A percentile compares a stretch with the other conserved stretches of the same genome.
These are phyloP conservation scores for Neofusicoccum umdonicola DNA, from an alignment of 2,329 filamentous ascomycete genomes.

Conservation along the genomic window DNA sequence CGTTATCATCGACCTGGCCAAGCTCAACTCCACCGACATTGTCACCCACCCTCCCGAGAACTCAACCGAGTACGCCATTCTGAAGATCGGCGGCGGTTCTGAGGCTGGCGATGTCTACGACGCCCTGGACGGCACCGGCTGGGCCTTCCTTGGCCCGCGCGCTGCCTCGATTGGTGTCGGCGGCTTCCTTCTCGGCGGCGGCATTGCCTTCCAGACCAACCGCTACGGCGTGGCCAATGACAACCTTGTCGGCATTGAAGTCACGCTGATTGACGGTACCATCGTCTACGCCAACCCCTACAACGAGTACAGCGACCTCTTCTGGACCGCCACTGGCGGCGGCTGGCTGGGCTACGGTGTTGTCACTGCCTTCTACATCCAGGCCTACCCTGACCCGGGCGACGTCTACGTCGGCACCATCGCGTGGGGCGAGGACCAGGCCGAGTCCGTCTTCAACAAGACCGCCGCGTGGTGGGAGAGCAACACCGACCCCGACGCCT, in stretches of 20 bases:
- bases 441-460: neutral
- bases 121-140: slow-evolving; percentile 20
- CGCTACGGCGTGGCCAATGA: slow-evolving; percentile 26
- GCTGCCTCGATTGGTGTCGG: slow-evolving; percentile 29
- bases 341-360: slow-evolving; percentile 46
- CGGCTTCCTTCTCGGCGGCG: slow-evolving; percentile 32
- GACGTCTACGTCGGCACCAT: slow-evolving; percentile 12
- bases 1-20: slow-evolving; percentile 7
- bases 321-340: slow-evolving; percentile 41
- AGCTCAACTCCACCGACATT: neutral
- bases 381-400: slow-evolving; percentile 22
- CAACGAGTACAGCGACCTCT: slow-evolving; percentile 33
- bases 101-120: slow-evolving; percentile 39
- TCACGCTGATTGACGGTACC: slow-evolving; percentile 40
- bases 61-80: neutral
- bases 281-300: slow-evolving; percentile 37
- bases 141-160: slow-evolving; percentile 24
- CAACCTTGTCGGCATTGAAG: slow-evolving; percentile 28
- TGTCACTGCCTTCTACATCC: slow-evolving; percentile 42
- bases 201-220: slow-evolving; percentile 28
- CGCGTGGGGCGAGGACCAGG: slow-evolving; percentile 6
- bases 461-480: slow-evolving; percentile 1
- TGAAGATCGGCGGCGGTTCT: slow-evolving; percentile 24
- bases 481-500: neutral
- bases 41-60: neutral